Percentiles rank a stretch among this genome's conserved stretches.
Evolutionary conservation across 192 early-diverging fungal genomes (phyloP).

Genomic region (Thoreauomyces humboldtii): DNA sequence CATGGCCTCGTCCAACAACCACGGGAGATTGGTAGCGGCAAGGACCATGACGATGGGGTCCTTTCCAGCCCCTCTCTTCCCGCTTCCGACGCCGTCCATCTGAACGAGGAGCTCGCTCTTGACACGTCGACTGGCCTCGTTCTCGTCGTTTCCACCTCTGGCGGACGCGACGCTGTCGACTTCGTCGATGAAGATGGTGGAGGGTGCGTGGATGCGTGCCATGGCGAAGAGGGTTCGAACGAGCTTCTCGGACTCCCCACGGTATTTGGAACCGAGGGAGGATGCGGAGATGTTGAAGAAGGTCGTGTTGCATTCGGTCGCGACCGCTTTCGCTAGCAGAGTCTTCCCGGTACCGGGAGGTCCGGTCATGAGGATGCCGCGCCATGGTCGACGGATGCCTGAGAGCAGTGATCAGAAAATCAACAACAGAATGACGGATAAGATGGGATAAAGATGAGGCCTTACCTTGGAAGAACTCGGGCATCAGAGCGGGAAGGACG

Average conservation of each 20-base stretch:
- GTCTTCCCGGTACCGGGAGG: constrained; percentile 94
- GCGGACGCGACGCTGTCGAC: constrained; percentile 48
- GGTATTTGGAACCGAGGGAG: constrained; percentile 53
- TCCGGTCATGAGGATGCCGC: constrained; percentile 60
- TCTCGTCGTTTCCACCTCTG: constrained; percentile 46
- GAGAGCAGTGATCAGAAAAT: neutral
- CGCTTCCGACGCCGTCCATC: constrained; percentile 53
- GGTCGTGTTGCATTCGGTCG: constrained; percentile 58
- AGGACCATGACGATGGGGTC: constrained; percentile 58
- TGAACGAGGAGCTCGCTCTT: constrained; percentile 59
- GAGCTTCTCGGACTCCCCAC: constrained; percentile 59
- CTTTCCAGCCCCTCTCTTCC: constrained; percentile 18
- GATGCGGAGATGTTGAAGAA: constrained; percentile 58
- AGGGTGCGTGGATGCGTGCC: constrained; percentile 57
- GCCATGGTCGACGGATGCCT: constrained; percentile 53
- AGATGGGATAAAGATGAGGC: neutral
- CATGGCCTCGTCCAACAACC: constrained; percentile 59
- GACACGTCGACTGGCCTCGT: constrained; percentile 48
- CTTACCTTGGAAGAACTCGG: constrained; percentile 53
- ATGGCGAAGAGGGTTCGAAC: constrained; percentile 56
- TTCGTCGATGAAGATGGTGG: constrained; percentile 61
- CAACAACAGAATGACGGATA: neutral
- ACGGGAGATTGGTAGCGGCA: constrained; percentile 60
- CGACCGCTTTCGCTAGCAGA: constrained; percentile 77
- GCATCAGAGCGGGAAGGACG: constrained; percentile 61